These are phyloP conservation scores for Athelia sp. DNA, from an alignment of 1,284 basidiomycete genomes.

Conservation along the genomic window DNA sequence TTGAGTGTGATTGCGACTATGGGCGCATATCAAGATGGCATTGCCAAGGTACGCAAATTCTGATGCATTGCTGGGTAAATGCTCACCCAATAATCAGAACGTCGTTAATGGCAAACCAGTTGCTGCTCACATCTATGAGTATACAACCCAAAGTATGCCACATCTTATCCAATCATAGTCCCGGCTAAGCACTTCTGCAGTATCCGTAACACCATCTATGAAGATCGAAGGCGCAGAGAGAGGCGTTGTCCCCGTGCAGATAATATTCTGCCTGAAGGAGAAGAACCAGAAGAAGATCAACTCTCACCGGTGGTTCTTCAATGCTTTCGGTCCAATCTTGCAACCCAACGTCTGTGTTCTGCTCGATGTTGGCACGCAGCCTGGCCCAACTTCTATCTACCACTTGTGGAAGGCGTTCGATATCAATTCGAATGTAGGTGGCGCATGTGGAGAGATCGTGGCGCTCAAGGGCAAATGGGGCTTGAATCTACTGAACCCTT, in stretches of 20 bases:
- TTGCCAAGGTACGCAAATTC: conserved; percentile 68
- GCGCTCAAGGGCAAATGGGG: conserved; percentile 85
- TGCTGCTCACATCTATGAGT: conserved; percentile 92
- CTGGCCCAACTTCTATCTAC: conserved; percentile 86
- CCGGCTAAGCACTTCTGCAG: conserved; percentile 29
- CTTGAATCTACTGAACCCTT: conserved; percentile 74
- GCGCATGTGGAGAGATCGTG: conserved; percentile 96
- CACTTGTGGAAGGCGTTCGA: conserved; percentile 98
- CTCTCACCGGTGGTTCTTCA: conserved; percentile 93
- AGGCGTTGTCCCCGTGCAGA: conserved; percentile 82
- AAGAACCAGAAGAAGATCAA: conserved; percentile 93
- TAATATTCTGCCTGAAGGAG: conserved; percentile 94
- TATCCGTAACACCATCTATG: conserved; percentile 76
- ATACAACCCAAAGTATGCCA: conserved; percentile 75
- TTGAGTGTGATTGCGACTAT: conserved; percentile 59
- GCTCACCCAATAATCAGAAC: conserved; percentile 38
- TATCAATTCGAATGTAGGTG: conserved; percentile 92
- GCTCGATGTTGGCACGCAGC: conserved; percentile 93
- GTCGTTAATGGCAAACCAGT: conserved; percentile 84
- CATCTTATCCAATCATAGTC: background rate
- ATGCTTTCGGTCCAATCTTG: conserved; percentile 74
- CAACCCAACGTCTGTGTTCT: conserved; percentile 91
- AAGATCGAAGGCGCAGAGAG: conserved; percentile 81
- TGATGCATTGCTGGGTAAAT: conserved; percentile 1
- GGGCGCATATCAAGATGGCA: conserved; percentile 75